A percentile compares a stretch with the other conserved stretches of the same genome.
Evolutionary conservation across 2,329 filamentous ascomycete species (phyloP).

Genomic region (Aureobasidium sp.): DNA sequence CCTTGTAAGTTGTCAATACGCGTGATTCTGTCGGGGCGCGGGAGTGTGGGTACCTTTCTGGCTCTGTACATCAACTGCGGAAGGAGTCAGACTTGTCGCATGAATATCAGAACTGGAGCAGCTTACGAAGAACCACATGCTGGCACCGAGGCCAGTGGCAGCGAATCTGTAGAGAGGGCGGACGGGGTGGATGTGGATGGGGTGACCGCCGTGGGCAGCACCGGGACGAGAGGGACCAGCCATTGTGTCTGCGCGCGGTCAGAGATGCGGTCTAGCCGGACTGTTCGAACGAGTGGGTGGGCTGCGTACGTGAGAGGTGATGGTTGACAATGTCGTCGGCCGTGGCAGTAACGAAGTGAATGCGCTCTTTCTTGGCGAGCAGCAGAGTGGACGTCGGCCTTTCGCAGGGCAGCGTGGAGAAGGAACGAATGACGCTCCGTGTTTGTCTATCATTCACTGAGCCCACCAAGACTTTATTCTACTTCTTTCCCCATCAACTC

Average conservation of each 20-base stretch:
- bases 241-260: slow-evolving; percentile 6
- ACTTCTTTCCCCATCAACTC: neutral
- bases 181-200: slow-evolving; percentile 50
- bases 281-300: neutral
- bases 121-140: slow-evolving; percentile 99
- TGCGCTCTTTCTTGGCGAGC: neutral
- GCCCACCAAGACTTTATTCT: neutral
- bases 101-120: neutral
- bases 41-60: slow-evolving; percentile 13
- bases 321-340: neutral
- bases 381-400: neutral
- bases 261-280: neutral
- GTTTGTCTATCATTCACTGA: neutral
- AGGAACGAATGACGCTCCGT: neutral
- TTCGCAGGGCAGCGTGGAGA: neutral
- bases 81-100: neutral
- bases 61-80: slow-evolving; percentile 85
- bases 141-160: slow-evolving; percentile 79
- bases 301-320: neutral
- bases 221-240: slow-evolving; percentile 15
- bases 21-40: neutral
- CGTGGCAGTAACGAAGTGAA: no score
- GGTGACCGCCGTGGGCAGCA: slow-evolving; percentile 39
- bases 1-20: slow-evolving; percentile 53
- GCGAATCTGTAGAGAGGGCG: slow-evolving; percentile 72